These are phyloP conservation scores for Tulasnella sp. DNA, from an alignment of 768 basidiomycete genomes.

Conservation along the genomic window DNA sequence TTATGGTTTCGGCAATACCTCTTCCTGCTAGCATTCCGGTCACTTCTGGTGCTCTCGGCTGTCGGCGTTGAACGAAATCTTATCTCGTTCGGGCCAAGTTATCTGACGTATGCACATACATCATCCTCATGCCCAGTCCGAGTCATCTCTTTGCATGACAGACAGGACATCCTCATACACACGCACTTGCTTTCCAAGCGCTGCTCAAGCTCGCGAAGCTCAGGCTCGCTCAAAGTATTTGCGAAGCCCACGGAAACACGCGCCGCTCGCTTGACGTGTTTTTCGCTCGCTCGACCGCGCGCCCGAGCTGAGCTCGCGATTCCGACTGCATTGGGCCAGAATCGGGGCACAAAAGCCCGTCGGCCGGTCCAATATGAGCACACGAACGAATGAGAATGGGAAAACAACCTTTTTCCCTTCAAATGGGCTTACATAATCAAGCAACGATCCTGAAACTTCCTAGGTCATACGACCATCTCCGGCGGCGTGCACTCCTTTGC, in stretches of 20 bases:
- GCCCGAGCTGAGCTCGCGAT: slow-evolving; percentile 2
- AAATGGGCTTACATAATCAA: neutral
- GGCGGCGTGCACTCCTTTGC: slow-evolving; percentile 8
- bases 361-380: slow-evolving; percentile 5
- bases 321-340: neutral
- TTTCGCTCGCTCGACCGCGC: neutral
- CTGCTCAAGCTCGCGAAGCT: slow-evolving; percentile 6
- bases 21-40: neutral
- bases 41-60: neutral
- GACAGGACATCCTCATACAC: neutral
- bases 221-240: neutral
- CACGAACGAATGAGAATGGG: neutral
- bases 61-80: neutral
- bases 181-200: neutral
- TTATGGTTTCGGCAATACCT: neutral
- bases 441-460: neutral
- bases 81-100: neutral
- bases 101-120: neutral
- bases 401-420: neutral
- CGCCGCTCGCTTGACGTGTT: neutral
- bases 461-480: neutral
- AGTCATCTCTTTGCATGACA: neutral
- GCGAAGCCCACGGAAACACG: neutral
- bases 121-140: neutral
- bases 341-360: neutral